These are phyloP conservation scores for Discostella pseudostelligera DNA, from an alignment of 108 stramenopile species.

Conservation along the genomic window DNA sequence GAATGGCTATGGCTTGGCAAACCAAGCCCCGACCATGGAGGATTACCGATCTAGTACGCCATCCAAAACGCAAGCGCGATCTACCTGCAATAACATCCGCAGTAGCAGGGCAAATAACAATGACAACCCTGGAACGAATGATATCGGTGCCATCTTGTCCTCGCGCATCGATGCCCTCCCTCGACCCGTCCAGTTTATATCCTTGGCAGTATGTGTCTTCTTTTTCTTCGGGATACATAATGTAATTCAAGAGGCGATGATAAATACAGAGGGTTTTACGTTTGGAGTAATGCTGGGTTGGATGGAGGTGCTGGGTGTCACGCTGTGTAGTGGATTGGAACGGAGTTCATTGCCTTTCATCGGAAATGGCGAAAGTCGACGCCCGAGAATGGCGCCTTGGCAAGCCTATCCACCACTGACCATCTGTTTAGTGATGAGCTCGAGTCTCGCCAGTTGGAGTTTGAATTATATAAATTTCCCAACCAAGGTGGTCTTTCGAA, in stretches of 20 bases:
- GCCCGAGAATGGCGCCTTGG: conserved; percentile 70
- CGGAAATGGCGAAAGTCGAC: conserved; percentile 53
- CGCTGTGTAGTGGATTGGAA: conserved; percentile 77
- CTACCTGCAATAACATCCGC: background rate
- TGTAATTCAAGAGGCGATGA: conserved; percentile 91
- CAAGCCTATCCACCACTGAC: conserved; percentile 84
- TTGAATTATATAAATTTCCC: conserved; percentile 98
- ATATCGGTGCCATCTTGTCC: conserved; percentile 28
- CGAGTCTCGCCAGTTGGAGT: conserved; percentile 84
- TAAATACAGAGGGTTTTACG: conserved; percentile 73
- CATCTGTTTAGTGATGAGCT: conserved; percentile 77
- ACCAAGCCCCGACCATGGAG: conserved; percentile 2
- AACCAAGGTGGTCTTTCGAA: conserved; percentile 92
- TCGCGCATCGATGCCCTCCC: conserved; percentile 36
- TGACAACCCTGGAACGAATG: conserved; percentile 8
- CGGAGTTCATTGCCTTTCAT: conserved; percentile 49
- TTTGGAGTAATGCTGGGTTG: conserved; percentile 93
- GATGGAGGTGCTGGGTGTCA: conserved; percentile 91
- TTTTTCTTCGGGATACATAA: conserved; percentile 93
- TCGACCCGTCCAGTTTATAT: conserved; percentile 26
- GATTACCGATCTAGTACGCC: conserved; percentile 24
- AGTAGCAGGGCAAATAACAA: conserved; percentile 2
- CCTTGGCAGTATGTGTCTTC: conserved; percentile 51
- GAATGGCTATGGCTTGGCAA: too few species aligned
- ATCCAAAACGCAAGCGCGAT: conserved; percentile 13